Evolutionary conservation across 2,329 filamentous ascomycete genomes (phyloP), one percentile per base, ranked within the genome.

Genomic region (Fusarium coffeatum): DNA sequence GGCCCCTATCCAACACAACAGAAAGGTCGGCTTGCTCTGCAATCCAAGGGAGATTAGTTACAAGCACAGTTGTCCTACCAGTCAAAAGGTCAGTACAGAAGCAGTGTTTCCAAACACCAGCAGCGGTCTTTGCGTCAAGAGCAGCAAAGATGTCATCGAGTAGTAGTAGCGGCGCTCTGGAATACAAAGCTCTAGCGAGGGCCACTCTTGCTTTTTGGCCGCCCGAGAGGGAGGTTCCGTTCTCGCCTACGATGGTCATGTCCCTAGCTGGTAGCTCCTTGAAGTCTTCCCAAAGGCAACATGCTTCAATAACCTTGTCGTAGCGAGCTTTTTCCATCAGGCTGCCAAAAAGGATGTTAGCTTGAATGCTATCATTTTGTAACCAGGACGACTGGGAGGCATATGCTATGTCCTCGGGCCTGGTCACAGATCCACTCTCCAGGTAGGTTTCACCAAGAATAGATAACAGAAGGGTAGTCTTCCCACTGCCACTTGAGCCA

Each of bases 81-180:
- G 80, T 80, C 12, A 89, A 80, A 27, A 89, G 72, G 49, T 87
- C 85, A 48, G 83, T 80, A 62, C 87, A 88, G 72, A 90, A 89
- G 68, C 85, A 88, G 57, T 84, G 80, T 60, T 86, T 83, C 84
- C 87, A 89, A 3, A 90, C 80, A 5, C 82, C 79, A 18, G 85
- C 84, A 2, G 85, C 84, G 0, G 88, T 89, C 68, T 87, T 87
- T 20, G 87, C 83, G 69, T 89, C 87, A 1, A 89, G 79, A 0
- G 87, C 87, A 2, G 87, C 87, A 67, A 89, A 87, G 5, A 89
- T 82, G 61, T 89, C 87, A 66, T 89, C 87, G 2, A 89, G 82
- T 1, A 89, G 78, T 23, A 89, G 78, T 4, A 88, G 79, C 3
- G 85, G 80, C 0, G 87, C 83, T 56, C 84, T 84, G 2, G 87